These are phyloP conservation scores for Mucor sp. DNA, from an alignment of 371 early-diverging fungal genomes.

Conservation along the genomic window DNA sequence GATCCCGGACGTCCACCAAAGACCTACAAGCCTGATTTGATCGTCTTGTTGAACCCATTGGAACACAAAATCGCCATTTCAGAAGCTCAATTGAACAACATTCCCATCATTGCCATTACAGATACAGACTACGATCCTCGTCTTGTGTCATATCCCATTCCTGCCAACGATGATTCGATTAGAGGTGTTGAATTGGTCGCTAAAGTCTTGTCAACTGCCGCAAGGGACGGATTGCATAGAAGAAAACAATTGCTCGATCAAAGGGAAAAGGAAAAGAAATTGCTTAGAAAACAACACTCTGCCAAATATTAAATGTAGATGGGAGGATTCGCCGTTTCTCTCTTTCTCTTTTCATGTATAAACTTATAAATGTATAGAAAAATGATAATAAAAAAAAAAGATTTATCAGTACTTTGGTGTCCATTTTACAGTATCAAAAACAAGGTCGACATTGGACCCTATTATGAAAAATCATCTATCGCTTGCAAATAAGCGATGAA, in stretches of 20 bases:
- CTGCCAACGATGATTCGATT: conserved; percentile 93
- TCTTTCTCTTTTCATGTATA: not conserved
- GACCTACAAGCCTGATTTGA: conserved; percentile 84
- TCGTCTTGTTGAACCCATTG: conserved; percentile 85
- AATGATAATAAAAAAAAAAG: not conserved
- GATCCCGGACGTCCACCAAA: conserved; percentile 53
- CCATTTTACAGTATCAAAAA: no score
- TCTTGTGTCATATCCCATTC: conserved; percentile 92
- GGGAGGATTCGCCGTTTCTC: not conserved
- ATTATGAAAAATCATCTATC: no score
- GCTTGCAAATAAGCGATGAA: no score
- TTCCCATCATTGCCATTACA: conserved; percentile 91
- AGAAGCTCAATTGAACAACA: conserved; percentile 79
- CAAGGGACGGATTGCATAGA: conserved; percentile 63
- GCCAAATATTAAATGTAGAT: not conserved
- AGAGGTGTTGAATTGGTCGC: conserved; percentile 83
- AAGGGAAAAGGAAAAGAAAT: conserved; percentile 34
- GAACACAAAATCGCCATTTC: conserved; percentile 81
- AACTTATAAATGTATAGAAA: conserved; percentile 1
- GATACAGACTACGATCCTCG: conserved; percentile 95
- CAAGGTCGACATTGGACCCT: no score
- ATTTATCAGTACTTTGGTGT: not conserved
- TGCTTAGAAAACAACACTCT: conserved; percentile 24
- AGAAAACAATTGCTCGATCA: conserved; percentile 46
- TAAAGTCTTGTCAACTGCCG: conserved; percentile 81